Evolutionary conservation across 345 rosid species (phyloP).

Genomic region (Erodium maritimum): DNA sequence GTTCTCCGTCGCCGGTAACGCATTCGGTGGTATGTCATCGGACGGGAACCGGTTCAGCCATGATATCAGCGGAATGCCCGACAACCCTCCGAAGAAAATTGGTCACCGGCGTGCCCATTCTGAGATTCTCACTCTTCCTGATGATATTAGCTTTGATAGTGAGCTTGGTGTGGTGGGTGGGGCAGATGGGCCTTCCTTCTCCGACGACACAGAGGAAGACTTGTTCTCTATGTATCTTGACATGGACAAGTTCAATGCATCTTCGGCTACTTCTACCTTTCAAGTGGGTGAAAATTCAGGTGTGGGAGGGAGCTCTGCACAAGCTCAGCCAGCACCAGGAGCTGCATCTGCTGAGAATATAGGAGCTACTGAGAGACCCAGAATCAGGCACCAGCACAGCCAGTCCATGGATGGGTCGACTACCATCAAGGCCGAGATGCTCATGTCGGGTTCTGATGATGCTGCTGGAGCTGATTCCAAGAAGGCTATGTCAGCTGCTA

Average conservation of each 20-base stretch:
- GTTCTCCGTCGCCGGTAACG: not conserved
- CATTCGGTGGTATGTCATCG: not conserved
- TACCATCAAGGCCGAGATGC: constrained; percentile 70
- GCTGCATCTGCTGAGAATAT: constrained; percentile 2
- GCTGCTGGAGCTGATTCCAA: constrained; percentile 42
- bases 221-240: constrained; percentile 69
- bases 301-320: constrained; percentile 3
- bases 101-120: constrained; percentile 98
- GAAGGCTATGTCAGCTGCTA: constrained; percentile 81
- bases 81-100: constrained; percentile 63
- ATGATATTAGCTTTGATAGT: constrained; percentile 79
- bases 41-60: not conserved
- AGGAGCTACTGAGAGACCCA: constrained; percentile 39
- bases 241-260: constrained; percentile 77
- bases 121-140: constrained; percentile 82
- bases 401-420: constrained; percentile 87
- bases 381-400: constrained; percentile 88
- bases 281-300: constrained; percentile 38
- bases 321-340: constrained; percentile 15
- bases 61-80: constrained; percentile 63
- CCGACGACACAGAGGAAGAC: constrained; percentile 85
- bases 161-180: constrained; percentile 77
- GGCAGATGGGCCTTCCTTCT: constrained; percentile 61
- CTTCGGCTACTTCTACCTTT: constrained; percentile 57
- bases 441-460: constrained; percentile 57